A percentile compares a stretch with the other conserved stretches of the same genome.
Conservation (phyloP, 2,329 filamentous ascomycete species). For the Pseudopyrenochaeta lycopersici region DNA sequence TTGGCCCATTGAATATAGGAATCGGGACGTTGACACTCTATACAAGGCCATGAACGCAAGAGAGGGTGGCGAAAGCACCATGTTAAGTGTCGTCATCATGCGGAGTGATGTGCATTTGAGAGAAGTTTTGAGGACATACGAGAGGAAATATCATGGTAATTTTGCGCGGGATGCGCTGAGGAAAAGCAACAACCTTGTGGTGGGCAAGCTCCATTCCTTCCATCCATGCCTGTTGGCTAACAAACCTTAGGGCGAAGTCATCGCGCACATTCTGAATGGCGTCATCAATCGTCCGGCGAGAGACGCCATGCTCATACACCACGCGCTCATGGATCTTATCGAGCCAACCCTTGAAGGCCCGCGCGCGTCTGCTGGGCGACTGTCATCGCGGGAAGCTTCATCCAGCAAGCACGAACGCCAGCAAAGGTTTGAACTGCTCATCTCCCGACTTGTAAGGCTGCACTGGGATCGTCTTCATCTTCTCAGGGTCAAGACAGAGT, state of each 20-base stretch:
- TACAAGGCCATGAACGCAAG: slow-evolving; percentile 73
- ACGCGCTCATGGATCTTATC: slow-evolving; percentile 74
- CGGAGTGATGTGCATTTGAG: slow-evolving; percentile 83
- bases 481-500: slow-evolving; percentile 80
- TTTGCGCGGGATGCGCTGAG: slow-evolving; percentile 87
- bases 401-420: slow-evolving; percentile 52
- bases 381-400: slow-evolving; percentile 30
- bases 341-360: slow-evolving; percentile 41
- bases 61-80: slow-evolving; percentile 84
- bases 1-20: slow-evolving; percentile 64
- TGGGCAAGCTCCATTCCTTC: slow-evolving; percentile 61
- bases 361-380: slow-evolving; percentile 22
- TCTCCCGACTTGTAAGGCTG: slow-evolving; percentile 84
- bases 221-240: slow-evolving; percentile 1
- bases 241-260: slow-evolving; percentile 78
- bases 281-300: slow-evolving; percentile 95
- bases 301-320: slow-evolving; percentile 88
- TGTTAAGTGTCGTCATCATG: slow-evolving; percentile 84
- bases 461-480: slow-evolving; percentile 93
- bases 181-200: slow-evolving; percentile 91
- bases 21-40: slow-evolving; percentile 75
- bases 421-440: slow-evolving; percentile 84
- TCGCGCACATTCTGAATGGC: slow-evolving; percentile 95
- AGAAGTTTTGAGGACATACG: slow-evolving; percentile 81
- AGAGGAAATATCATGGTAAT: slow-evolving; percentile 75